A percentile compares a stretch with the other conserved stretches of the same genome.
phyloP scores from a whole-genome alignment of 2,329 filamentous ascomycete species.

The Phyllosticta citriasiana region DNA sequence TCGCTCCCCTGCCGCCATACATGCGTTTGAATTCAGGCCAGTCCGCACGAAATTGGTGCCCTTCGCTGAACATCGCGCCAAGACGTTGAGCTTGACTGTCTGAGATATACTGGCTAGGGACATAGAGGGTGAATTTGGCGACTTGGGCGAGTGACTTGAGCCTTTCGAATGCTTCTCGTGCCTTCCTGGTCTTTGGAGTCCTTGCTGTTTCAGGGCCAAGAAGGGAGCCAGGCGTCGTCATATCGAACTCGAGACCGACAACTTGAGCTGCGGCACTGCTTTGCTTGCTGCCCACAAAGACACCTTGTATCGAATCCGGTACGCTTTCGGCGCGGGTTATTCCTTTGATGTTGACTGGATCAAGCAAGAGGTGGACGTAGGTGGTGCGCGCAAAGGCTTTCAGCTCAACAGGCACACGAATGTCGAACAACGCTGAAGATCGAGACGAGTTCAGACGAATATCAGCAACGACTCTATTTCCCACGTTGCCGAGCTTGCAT shows the following conservation, averaged over 20 bases:
- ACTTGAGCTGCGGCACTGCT: neutral
- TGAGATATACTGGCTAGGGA: neutral
- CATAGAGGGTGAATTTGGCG: neutral
- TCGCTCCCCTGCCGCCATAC: neutral
- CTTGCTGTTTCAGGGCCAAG: neutral
- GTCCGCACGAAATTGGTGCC: neutral
- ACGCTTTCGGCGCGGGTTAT: neutral
- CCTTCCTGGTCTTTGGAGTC: slow-evolving; percentile 18
- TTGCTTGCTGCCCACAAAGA: neutral
- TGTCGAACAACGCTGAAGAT: neutral
- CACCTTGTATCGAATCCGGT: neutral
- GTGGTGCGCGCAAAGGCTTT: slow-evolving; percentile 1
- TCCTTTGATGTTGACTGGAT: neutral
- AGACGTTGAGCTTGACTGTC: neutral
- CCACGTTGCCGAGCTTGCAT: neutral
- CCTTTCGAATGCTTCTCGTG: slow-evolving; percentile 22
- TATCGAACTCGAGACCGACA: neutral
- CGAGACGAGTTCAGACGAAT: neutral
- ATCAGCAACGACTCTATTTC: neutral
- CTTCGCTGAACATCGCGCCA: neutral
- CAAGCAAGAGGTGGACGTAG: neutral
- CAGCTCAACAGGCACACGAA: neutral
- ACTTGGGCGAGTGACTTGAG: slow-evolving; percentile 19
- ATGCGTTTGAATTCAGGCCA: neutral
- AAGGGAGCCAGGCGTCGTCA: neutral